These are phyloP conservation scores for Carallia pectinifolia DNA, from an alignment of 345 rosid species.

Conservation along the genomic window DNA sequence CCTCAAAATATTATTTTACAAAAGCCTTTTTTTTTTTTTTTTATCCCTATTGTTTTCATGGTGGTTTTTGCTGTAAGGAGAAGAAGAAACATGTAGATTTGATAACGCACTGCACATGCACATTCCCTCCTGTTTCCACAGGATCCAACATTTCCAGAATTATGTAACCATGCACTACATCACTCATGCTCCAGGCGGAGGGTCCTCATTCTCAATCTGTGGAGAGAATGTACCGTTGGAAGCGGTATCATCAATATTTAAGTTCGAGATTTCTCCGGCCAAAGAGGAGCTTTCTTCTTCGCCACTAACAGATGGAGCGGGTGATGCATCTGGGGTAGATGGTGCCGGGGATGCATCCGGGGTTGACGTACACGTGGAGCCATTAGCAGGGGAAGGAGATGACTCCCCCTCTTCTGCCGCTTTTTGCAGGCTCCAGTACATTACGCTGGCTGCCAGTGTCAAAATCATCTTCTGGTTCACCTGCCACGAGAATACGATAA, in stretches of 20 bases:
- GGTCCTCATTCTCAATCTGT: constrained; percentile 44
- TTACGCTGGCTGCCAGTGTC: constrained; percentile 78
- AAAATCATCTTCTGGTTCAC: constrained; percentile 95
- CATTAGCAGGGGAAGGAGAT: constrained; percentile 39
- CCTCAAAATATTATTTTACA: no score
- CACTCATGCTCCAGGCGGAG: constrained; percentile 16
- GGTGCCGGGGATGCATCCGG: constrained; percentile 66
- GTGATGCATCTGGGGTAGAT: constrained; percentile 56
- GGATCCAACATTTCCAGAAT: no score
- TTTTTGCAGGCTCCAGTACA: constrained; percentile 84
- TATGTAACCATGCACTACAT: background rate
- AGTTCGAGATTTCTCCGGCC: constrained; percentile 55
- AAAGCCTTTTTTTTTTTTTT: no score
- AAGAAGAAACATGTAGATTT: no score
- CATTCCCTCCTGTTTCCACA: no score
- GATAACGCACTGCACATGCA: no score
- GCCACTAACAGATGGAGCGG: constrained; percentile 61
- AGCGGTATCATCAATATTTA: constrained; percentile 55
- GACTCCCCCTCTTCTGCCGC: constrained; percentile 51
- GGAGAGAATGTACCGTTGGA: constrained; percentile 61
- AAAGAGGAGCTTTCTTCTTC: constrained; percentile 72
- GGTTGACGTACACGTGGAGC: constrained; percentile 37
- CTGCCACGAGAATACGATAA: constrained; percentile 34
- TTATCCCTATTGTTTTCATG: no score
- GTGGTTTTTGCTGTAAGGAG: no score